Evolutionary conservation across 2,329 filamentous ascomycete species (phyloP).

Genomic region (Fusarium oligoseptatum): DNA sequence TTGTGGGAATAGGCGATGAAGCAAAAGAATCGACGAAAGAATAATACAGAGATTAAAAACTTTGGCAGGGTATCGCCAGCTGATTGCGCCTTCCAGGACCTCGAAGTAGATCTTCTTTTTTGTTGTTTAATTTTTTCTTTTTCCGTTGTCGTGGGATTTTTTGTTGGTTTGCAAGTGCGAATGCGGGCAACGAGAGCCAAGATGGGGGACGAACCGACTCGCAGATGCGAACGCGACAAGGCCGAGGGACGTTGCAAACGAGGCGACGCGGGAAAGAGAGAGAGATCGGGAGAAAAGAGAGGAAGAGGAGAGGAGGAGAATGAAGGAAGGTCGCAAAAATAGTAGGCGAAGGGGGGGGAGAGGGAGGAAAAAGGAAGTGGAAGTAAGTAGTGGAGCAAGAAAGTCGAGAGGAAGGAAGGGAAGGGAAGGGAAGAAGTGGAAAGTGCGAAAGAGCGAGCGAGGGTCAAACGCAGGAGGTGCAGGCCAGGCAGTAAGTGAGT

Average conservation of each 20-base stretch:
- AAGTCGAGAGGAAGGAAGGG: conserved; percentile 45
- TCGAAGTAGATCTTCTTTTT: conserved; percentile 40
- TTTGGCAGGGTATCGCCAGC: conserved; percentile 45
- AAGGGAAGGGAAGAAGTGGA: conserved; percentile 41
- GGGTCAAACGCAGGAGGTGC: conserved; percentile 31
- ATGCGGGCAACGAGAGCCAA: conserved; percentile 19
- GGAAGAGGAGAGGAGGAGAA: conserved; percentile 47
- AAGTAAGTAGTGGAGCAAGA: conserved; percentile 49
- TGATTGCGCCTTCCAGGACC: conserved; percentile 48
- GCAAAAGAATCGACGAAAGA: conserved; percentile 48
- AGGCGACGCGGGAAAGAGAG: conserved; percentile 47
- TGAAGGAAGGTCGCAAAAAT: conserved; percentile 48
- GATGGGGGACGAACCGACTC: conserved; percentile 29
- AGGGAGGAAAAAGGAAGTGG: conserved; percentile 47
- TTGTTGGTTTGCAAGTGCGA: conserved; percentile 21
- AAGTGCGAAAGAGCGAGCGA: conserved; percentile 17
- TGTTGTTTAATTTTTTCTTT: conserved; percentile 20
- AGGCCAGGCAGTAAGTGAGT: conserved; percentile 9
- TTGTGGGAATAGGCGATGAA: conserved; percentile 38
- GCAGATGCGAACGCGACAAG: conserved; percentile 39
- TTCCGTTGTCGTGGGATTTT: conserved; percentile 36
- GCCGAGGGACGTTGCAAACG: conserved; percentile 42
- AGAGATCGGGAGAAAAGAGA: conserved; percentile 47
- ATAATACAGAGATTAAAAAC: conserved; percentile 47
- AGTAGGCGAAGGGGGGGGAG: conserved; percentile 44